Base-by-base conservation (phyloP, 2,329 filamentous ascomycete genomes). In the Thelonectria olida region DNA sequence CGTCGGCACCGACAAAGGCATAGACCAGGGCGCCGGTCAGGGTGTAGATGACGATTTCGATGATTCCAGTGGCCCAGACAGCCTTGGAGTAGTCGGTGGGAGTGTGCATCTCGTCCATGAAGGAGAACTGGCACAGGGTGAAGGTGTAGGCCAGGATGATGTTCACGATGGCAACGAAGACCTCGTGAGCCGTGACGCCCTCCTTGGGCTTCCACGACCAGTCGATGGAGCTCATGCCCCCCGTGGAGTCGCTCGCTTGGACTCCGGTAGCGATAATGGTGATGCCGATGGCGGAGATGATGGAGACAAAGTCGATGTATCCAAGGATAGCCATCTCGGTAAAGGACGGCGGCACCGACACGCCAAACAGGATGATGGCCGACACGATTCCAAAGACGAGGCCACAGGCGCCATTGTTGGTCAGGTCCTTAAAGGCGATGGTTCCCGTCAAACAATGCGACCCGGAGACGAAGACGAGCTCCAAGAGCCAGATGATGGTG, bases 71-170 rank as follows among this genome's bases (percentile, higher is more conserved):
- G 3, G 52, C 58, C 58, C 58, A 61, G 13, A 61, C 58, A n/a
- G 58, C 58, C 45, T 61, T 61, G 52, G 58, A 45, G 47, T 61
- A 61, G 25, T 61, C 52, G 39, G 25, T 27, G 5, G 58, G 58
- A 4, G 52, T 61, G 45, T 61, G 58, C 58, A 61, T 61, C 34
- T 61, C 58, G 41, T 61, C 58, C 58, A 61, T 61, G 52, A 61
- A 61, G 5, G 58, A 61, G 41, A 61, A 61, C 12, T 61, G 58
- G 47, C 58, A 61, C 9, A 61, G 39, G 3, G 58, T 61, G 25
- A 61, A 61, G n/a, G 58, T 61, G 42, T 61, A 61, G 25, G 58
- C 58, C 27, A 61, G 52, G 39, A 61, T 61, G 25, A 61, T 61
- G 44, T 61, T 61, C 13, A 61, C 58, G 9, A 61, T 34, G n/a